Base-by-base conservation (phyloP, 2,329 filamentous ascomycete genomes). In the Elsinoe fawcettii region DNA sequence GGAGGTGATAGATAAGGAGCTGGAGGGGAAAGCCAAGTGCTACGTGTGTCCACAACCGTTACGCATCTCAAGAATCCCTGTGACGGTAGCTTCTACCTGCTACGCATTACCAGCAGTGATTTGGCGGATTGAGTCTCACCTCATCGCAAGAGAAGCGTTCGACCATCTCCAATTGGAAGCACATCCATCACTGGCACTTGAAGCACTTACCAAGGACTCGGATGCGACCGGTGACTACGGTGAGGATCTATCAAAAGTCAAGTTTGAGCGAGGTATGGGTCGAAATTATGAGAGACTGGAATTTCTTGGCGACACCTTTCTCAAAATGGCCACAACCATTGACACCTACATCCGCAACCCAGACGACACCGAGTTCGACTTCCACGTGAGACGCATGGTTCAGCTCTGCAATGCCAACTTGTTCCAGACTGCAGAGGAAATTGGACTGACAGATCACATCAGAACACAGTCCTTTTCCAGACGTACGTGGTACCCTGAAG, bases 301-400 rank as follows among this genome's bases (percentile, higher is more conserved):
- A 66, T 95, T 96, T 59, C 78, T 97, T 1, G 93, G 93, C 0
- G 93, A 99, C 69, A 88, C 86, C 32, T 96, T 96, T 66, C 77
- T 99, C 59, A 99, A 99, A 72, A 92, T 96, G 85, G 89, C 88
- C 9, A 96, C 92, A 0, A 92, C 91, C 0, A 90, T 99, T 55
- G 85, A 90, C 0, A 77, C 95, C 0, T 97, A 87, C 67, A 86
- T 86, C 0, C 79, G 84, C 25, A 83, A 87, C 18, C 89, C 90
- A 0, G 81, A 87, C 49, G 83, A 87, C 60, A 83, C 90, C 62
- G 93, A 99, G 66, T 95, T 85, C 51, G 84, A 88, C 57, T 93
- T 88, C 64, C 93, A 99, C 66, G 88, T 95, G 6, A 85, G 90
- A 63, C 85, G 93, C 14, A 97, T 97, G 92, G 68, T 86, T 18